Conservation (phyloP, 176 grass and related monocot species). For the Ananas comosus region DNA sequence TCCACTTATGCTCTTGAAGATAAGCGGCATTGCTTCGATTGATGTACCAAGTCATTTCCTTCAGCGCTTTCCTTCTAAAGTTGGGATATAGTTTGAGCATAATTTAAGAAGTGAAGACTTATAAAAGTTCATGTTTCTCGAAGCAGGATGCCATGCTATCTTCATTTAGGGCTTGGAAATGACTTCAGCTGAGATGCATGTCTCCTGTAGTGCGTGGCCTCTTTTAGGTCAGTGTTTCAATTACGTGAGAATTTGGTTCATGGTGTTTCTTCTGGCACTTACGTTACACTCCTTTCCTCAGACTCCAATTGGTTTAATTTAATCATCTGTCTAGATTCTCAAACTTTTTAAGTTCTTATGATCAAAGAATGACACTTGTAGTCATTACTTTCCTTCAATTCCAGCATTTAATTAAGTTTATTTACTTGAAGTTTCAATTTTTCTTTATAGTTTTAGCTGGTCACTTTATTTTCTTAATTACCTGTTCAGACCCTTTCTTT, state of each 20-base stretch:
- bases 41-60: constrained; percentile 36
- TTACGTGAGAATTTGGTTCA: constrained; percentile 45
- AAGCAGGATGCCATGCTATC: constrained; percentile 71
- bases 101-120: constrained; percentile 38
- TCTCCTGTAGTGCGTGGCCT: constrained; percentile 45
- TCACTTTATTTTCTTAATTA: not conserved
- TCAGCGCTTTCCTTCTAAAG: constrained; percentile 36
- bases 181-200: constrained; percentile 60
- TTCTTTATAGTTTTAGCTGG: not conserved
- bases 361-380: not conserved
- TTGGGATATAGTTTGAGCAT: constrained; percentile 37
- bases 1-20: constrained; percentile 17
- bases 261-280: constrained; percentile 20
- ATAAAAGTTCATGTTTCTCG: constrained; percentile 68
- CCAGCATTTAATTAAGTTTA: not conserved
- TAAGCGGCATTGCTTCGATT: constrained; percentile 30
- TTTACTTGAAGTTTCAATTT: not conserved
- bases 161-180: constrained; percentile 64
- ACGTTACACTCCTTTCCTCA: constrained; percentile 16
- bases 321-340: constrained; percentile 8
- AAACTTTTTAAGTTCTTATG: constrained; percentile 16
- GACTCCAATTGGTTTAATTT: constrained; percentile 5
- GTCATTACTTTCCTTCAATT: constrained; percentile 5
- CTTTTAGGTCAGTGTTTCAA: constrained; percentile 67
- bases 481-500: constrained; percentile 4